phyloP scores from a whole-genome alignment of 305 asterid genomes.

The Stenogyne calaminthoides region DNA sequence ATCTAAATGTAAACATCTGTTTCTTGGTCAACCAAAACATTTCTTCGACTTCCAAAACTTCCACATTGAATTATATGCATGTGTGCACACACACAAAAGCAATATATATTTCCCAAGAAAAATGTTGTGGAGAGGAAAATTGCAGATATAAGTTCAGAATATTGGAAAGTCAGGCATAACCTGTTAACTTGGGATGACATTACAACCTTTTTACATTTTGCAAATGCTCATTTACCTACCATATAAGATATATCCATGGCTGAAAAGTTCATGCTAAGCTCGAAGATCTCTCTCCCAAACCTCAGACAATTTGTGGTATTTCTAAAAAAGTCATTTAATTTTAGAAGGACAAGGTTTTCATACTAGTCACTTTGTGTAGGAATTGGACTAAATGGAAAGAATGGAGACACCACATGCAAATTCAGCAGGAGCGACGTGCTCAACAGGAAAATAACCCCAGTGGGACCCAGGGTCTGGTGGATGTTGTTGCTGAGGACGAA shows the following conservation, averaged over 20 bases:
- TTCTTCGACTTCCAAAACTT: not conserved
- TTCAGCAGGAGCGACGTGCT: constrained; percentile 24
- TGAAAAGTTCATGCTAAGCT: not conserved
- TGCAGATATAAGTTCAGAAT: constrained; percentile 2
- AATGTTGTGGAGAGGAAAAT: not conserved
- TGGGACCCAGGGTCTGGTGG: constrained; percentile 30
- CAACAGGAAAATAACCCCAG: constrained; percentile 36
- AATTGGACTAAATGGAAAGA: constrained; percentile 82
- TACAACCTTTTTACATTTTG: not conserved
- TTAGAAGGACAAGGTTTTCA: not conserved
- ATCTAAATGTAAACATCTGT: not conserved
- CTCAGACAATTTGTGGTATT: not conserved
- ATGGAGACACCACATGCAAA: constrained; percentile 55
- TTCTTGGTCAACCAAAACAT: not conserved
- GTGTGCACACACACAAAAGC: not conserved
- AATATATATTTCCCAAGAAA: not conserved
- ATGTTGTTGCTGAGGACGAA: constrained; percentile 49
- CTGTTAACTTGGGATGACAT: not conserved
- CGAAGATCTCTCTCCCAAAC: not conserved
- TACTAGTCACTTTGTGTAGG: constrained; percentile 36
- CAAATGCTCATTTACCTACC: not conserved
- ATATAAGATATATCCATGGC: not conserved
- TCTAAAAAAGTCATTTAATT: not conserved
- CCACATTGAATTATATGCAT: not conserved
- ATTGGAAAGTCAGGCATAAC: not conserved